Evolutionary conservation across 495 filamentous ascomycete genomes (phyloP), one percentile per base, ranked within the genome.

Genomic region (Immersiella caudata): DNA sequence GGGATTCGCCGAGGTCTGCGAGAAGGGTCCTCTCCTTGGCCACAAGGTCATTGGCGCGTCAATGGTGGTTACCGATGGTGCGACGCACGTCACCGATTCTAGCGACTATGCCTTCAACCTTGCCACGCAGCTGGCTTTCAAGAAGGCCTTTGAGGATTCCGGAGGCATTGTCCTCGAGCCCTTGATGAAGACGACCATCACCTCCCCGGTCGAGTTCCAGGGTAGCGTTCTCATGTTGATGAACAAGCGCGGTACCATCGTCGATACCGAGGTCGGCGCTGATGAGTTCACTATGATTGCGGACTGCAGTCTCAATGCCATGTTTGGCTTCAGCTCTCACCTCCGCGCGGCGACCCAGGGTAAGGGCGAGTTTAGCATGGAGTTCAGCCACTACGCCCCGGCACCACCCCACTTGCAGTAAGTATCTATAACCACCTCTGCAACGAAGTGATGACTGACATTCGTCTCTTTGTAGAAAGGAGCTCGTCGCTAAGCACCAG

Each of bases 321-420:
- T 99, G 96, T 99, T 99, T 79, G 96, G 96, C 62, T 97, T 99
- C 81, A 92, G 88, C 66, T 89, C 86, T 46, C 89, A 96, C 79
- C 81, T 99, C 78, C 86, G 96, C 68, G 96, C 96, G 4, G 91
- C 93, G 24, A 97, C 94, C 11, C 96, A 99, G 82, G 96, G 95
- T 62, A 99, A 99, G 85, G 96, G 96, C 70, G 96, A 99, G 83
- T 99, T 97, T 73, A 90, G 85, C 68, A 99, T 99, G 96, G 96
- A 99, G 83, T 99, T 98, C 79, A 92, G 90, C 75, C 94, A 98
- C 81, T 98, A 99, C 76, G 87, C 89, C 64, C 84, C 91, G 62
- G 91, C 94, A 69, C 91, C 93, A 59, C 87, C 88, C 67, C 94
- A 97, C 72, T 75, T 97, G 78, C 96, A 99, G 90, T 92, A 88